These are phyloP conservation scores for Bullera alba DNA, from an alignment of 768 basidiomycete genomes.

Conservation along the genomic window DNA sequence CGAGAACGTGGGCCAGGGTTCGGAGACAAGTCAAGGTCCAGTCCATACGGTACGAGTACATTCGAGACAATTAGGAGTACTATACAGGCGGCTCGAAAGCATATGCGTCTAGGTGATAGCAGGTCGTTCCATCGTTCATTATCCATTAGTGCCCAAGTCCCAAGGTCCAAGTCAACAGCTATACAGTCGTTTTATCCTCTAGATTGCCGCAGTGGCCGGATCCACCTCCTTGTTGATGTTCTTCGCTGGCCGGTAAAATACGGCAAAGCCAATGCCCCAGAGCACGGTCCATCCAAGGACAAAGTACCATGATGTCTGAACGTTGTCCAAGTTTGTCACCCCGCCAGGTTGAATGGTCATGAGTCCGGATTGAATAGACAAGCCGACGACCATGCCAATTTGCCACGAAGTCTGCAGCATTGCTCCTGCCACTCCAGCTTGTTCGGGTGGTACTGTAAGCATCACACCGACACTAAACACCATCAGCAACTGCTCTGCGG, in stretches of 20 bases:
- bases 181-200: no score
- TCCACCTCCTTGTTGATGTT: no score
- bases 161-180: no score
- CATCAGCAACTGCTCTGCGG: not conserved
- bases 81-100: no score
- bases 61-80: no score
- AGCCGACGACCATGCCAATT: slow-evolving; percentile 46
- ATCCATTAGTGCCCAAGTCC: no score
- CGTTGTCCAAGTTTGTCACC: not conserved
- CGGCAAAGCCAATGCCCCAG: not conserved
- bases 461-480: slow-evolving; percentile 18
- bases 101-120: no score
- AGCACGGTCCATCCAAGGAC: not conserved
- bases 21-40: no score
- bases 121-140: no score
- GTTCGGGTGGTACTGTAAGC: slow-evolving; percentile 12
- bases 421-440: slow-evolving; percentile 26
- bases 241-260: not conserved
- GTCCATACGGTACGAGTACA: no score
- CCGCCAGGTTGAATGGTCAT: slow-evolving; percentile 11
- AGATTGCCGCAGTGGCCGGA: no score
- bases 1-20: no score
- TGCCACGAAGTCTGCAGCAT: slow-evolving; percentile 24
- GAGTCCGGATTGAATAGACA: slow-evolving; percentile 51
- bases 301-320: not conserved